Evolutionary conservation across 2,329 filamentous ascomycete genomes (phyloP).

Genomic region (Fusarium nanum): DNA sequence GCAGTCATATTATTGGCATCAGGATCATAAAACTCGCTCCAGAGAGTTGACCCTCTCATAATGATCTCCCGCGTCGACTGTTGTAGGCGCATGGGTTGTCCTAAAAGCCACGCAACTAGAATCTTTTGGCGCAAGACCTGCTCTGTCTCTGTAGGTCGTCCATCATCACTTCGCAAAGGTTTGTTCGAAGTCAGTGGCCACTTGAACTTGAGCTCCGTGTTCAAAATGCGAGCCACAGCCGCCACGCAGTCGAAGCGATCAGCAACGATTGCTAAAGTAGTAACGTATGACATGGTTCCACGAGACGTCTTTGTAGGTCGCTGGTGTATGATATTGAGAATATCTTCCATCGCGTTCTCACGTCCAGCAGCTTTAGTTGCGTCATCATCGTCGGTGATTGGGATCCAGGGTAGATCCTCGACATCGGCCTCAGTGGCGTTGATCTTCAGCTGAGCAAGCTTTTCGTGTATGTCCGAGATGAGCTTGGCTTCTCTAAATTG

Average conservation of each 20-base stretch:
- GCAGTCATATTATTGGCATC: constrained; percentile 52
- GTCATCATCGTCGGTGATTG: constrained; percentile 75
- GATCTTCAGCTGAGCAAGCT: constrained; percentile 60
- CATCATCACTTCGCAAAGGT: constrained; percentile 52
- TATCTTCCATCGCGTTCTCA: constrained; percentile 72
- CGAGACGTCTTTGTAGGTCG: constrained; percentile 53
- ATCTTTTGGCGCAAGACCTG: constrained; percentile 77
- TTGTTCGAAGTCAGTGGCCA: constrained; percentile 63
- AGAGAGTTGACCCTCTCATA: constrained; percentile 70
- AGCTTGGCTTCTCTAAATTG: constrained; percentile 72
- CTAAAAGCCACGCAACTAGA: constrained; percentile 72
- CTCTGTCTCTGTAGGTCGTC: constrained; percentile 62
- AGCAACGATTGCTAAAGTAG: constrained; percentile 75
- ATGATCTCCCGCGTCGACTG: constrained; percentile 74
- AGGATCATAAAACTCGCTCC: constrained; percentile 58
- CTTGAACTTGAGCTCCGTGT: constrained; percentile 62
- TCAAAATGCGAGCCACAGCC: constrained; percentile 65
- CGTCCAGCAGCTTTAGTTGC: constrained; percentile 71
- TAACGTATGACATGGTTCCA: constrained; percentile 70
- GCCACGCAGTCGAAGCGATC: constrained; percentile 77
- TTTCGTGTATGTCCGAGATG: constrained; percentile 63
- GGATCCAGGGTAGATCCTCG: constrained; percentile 69
- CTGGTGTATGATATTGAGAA: constrained; percentile 74
- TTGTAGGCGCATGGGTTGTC: constrained; percentile 70
- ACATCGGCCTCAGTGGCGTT: constrained; percentile 61